Percentiles rank a stretch among this genome's conserved stretches.
Conservation (phyloP, 768 basidiomycete genomes). For the Leccinellum albellum region DNA sequence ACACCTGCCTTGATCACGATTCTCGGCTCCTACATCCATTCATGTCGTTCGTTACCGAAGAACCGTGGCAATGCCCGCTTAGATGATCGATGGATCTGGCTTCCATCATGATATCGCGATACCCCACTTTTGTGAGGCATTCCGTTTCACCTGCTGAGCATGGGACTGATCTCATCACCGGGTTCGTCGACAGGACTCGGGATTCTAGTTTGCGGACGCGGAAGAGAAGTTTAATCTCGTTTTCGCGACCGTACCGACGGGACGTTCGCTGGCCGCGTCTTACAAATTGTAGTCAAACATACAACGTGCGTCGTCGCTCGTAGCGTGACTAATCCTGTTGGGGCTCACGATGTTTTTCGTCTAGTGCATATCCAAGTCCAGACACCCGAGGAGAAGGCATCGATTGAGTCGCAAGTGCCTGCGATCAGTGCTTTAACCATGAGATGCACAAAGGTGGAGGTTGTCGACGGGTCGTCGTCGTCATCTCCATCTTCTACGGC, state of each 20-base stretch:
- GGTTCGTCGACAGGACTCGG: constrained; percentile 44
- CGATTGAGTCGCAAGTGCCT: constrained; percentile 68
- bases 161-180: background rate
- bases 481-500: constrained; percentile 50
- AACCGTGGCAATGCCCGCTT: constrained; percentile 95
- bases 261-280: constrained; percentile 49
- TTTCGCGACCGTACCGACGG: constrained; percentile 71
- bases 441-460: constrained; percentile 72
- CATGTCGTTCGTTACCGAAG: constrained; percentile 99
- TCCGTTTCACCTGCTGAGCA: background rate
- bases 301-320: constrained; percentile 7
- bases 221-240: constrained; percentile 85
- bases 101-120: constrained; percentile 87
- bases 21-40: constrained; percentile 91
- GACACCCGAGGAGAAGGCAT: constrained; percentile 52
- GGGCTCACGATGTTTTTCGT: constrained; percentile 1
- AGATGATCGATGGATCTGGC: constrained; percentile 75
- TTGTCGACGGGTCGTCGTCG: too few species aligned
- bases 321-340: too few species aligned
- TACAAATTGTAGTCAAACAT: constrained; percentile 87
- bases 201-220: constrained; percentile 64
- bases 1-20: constrained; percentile 90
- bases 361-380: constrained; percentile 72
- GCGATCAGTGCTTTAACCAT: constrained; percentile 84
- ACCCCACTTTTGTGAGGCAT: constrained; percentile 70